Evolutionary conservation across 2,329 filamentous ascomycete genomes (phyloP), one percentile per base, ranked within the genome.

Genomic region (Penicillium sclerotigenum): DNA sequence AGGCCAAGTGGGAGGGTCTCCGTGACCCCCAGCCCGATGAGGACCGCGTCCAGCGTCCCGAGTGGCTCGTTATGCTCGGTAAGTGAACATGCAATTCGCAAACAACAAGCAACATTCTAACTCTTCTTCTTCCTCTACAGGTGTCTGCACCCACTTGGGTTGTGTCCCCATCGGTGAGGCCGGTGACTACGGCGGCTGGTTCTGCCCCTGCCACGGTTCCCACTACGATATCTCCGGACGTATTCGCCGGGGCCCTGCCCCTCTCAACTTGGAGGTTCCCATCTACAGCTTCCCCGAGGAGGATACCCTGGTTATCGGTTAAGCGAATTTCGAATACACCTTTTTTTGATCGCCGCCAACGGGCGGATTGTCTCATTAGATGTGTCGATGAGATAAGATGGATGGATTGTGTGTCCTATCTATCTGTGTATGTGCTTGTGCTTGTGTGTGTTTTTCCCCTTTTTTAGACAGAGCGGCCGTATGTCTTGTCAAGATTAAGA

Each of bases 181-280:
- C 64, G 94, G 94, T 77, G 95, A 99, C 80, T 99, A 83, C 73
- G 94, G 94, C 76, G 94, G 94, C 75, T 99, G 94, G 94, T 99
- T 99, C 89, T 99, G 94, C 84, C 94, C 94, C 65, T 99, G 94
- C 89, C 94, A 99, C 86, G 94, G 94, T 79, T 97, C 92, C 68
- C 94, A 99, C 84, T 99, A 99, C 86, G 94, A 99, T 77, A 97
- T 99, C 78, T 97, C 92, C 64, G 94, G 94, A 77, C 91, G 94
- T 80, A 90, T 96, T 85, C 88, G 94, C 83, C 97, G 90, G 85
- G 94, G 94, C 66, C 94, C 94, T 63, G 94, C 94, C 60, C 94
- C 94, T 65, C 86, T 99, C 73, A 99, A 99, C 84, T 87, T 99
- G 74, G 94, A 97, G 82, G 87, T 97, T 67, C 94, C 93, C 65